These are phyloP conservation scores for Saitozyma podzolica DNA, from an alignment of 768 basidiomycete species.

Conservation along the genomic window DNA sequence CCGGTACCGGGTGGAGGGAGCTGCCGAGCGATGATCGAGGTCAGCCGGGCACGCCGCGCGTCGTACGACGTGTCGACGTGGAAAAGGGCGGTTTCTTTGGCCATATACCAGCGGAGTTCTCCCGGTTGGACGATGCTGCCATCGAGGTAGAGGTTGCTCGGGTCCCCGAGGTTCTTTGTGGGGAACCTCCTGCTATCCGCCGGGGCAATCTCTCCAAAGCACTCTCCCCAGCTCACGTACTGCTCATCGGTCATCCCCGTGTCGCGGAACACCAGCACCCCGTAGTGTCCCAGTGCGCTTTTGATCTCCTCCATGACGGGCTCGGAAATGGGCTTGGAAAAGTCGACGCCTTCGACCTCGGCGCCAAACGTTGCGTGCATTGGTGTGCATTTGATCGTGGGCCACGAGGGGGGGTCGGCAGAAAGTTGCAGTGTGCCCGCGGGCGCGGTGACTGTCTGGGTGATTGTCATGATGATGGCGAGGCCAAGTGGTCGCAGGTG, in stretches of 20 bases:
- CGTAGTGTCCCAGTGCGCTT: conserved; percentile 36
- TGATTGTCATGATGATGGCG: too few relatives aligned
- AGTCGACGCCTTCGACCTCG: conserved; percentile 46
- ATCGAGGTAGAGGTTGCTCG: conserved; percentile 26
- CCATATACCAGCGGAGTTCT: conserved; percentile 27
- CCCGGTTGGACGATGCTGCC: conserved; percentile 28
- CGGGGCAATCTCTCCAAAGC: conserved; percentile 38
- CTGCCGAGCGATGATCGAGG: conserved; percentile 26
- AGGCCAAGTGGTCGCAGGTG: too few relatives aligned
- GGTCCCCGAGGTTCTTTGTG: conserved; percentile 19
- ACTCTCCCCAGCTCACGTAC: conserved; percentile 31
- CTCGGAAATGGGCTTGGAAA: conserved; percentile 20
- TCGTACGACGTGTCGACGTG: conserved; percentile 25
- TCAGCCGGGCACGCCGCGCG: conserved; percentile 27
- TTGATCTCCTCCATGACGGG: conserved; percentile 35
- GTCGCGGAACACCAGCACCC: conserved; percentile 45
- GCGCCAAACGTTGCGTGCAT: conserved; percentile 43
- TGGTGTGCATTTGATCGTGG: conserved; percentile 18
- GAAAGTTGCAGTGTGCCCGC: too few relatives aligned
- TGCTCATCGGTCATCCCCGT: conserved; percentile 45
- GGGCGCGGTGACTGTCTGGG: too few relatives aligned
- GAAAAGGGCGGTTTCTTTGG: conserved; percentile 27
- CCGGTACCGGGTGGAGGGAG: conserved; percentile 29
- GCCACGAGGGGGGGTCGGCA: too few relatives aligned
- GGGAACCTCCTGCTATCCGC: conserved; percentile 25